phyloP scores from a whole-genome alignment of 306 rosid genomes.

The Ochetophila trinervis region DNA sequence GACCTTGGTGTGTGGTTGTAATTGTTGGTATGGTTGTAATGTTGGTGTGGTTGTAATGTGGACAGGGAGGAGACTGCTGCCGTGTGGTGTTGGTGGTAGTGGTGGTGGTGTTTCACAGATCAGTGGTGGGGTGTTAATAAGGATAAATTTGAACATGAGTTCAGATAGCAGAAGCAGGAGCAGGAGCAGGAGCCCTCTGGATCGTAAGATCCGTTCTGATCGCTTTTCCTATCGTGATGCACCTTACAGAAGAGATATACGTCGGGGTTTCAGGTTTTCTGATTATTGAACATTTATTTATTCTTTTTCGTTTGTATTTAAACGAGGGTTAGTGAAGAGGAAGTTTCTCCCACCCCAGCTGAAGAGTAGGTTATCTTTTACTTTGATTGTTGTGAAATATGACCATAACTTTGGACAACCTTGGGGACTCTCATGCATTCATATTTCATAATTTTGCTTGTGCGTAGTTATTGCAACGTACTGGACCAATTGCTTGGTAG shows the following conservation, averaged over 20 bases:
- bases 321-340: constrained; percentile 28
- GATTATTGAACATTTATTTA: constrained; percentile 35
- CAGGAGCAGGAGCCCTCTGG: constrained; percentile 93
- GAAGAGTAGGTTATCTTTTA: background rate
- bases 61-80: constrained; percentile 90
- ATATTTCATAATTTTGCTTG: background rate
- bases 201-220: constrained; percentile 93
- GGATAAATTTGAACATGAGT: constrained; percentile 67
- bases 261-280: constrained; percentile 98
- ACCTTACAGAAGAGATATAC: constrained; percentile 94
- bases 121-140: constrained; percentile 59
- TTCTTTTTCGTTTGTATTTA: constrained; percentile 23
- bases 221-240: constrained; percentile 92
- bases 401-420: constrained; percentile 8
- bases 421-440: background rate
- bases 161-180: constrained; percentile 90
- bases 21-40: constrained; percentile 54
- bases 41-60: constrained; percentile 95
- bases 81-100: constrained; percentile 65
- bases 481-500: constrained; percentile 2
- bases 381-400: constrained; percentile 24
- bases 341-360: too few species aligned
- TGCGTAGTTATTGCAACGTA: background rate
- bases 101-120: constrained; percentile 51
- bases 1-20: constrained; percentile 85